A percentile compares a stretch with the other conserved stretches of the same genome.
Conservation (phyloP, 2,329 filamentous ascomycete species). For the Rutstroemia sp. region DNA sequence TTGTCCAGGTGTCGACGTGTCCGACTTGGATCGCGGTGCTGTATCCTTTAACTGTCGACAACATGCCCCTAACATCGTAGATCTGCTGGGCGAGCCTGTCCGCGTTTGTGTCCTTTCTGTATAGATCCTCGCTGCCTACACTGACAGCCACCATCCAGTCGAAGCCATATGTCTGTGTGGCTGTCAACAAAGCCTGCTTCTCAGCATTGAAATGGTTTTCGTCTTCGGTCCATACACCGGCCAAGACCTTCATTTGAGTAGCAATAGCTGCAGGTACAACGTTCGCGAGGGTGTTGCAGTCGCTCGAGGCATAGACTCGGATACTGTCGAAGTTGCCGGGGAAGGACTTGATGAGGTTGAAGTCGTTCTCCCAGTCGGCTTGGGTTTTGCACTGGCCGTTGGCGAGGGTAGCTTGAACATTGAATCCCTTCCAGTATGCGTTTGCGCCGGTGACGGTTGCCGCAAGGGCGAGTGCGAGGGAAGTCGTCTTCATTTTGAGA, state of each 20-base stretch:
- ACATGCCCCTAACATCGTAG: conserved; percentile 45
- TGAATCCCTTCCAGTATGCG: conserved; percentile 37
- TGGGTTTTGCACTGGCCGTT: conserved; percentile 59
- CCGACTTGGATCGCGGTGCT: conserved; percentile 47
- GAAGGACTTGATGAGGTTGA: conserved; percentile 40
- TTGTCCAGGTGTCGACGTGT: conserved; percentile 64
- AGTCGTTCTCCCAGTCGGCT: conserved; percentile 57
- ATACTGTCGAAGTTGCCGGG: conserved; percentile 48
- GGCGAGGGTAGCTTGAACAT: conserved; percentile 33
- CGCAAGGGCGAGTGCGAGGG: conserved; percentile 28
- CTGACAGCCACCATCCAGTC: conserved; percentile 53
- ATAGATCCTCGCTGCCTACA: conserved; percentile 61
- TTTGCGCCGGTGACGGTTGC: conserved; percentile 26
- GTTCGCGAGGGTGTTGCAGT: conserved; percentile 41
- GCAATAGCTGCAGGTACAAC: conserved; percentile 51
- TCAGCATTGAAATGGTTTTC: conserved; percentile 49
- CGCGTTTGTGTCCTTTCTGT: conserved; percentile 41
- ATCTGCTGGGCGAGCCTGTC: conserved; percentile 26
- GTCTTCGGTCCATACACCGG: conserved; percentile 57
- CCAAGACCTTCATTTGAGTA: conserved; percentile 53
- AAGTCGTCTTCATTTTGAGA: conserved; percentile 18
- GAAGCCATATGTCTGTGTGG: conserved; percentile 47
- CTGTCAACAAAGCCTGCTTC: conserved; percentile 51
- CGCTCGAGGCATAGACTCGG: conserved; percentile 53
- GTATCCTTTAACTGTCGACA: conserved; percentile 38